Conservation (phyloP, 306 rosid species). For the Lithocarpus polystachyus region DNA sequence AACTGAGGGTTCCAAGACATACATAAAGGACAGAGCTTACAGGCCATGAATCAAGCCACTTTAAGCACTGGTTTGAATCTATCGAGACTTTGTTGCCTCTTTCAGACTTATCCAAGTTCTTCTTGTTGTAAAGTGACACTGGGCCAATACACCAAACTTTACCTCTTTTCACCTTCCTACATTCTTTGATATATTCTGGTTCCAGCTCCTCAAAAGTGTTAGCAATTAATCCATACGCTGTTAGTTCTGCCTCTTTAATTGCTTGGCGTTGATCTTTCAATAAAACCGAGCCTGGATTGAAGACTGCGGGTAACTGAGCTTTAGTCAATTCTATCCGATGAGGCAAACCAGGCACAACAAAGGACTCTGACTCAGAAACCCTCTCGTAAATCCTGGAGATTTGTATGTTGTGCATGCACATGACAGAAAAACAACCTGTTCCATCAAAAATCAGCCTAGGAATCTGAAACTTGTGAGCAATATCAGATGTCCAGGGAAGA, state of each 20-base stretch:
- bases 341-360: constrained; percentile 39
- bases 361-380: constrained; percentile 35
- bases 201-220: constrained; percentile 63
- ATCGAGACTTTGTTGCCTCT: constrained; percentile 38
- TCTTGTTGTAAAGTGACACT: constrained; percentile 36
- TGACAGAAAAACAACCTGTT: not conserved
- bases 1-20: constrained; percentile 52
- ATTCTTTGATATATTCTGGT: constrained; percentile 26
- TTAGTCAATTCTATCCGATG: constrained; percentile 39
- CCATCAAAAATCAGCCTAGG: constrained; percentile 23
- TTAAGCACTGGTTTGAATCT: constrained; percentile 27
- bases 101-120: constrained; percentile 28
- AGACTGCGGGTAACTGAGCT: constrained; percentile 19
- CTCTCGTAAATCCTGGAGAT: constrained; percentile 25
- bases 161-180: constrained; percentile 16
- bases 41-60: constrained; percentile 46
- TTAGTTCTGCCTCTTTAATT: constrained; percentile 40
- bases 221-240: constrained; percentile 36
- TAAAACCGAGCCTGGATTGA: not conserved
- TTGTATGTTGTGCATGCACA: constrained; percentile 32
- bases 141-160: constrained; percentile 50
- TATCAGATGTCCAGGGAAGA: constrained; percentile 13
- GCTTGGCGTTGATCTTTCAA: constrained; percentile 17
- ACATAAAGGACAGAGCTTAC: constrained; percentile 36
- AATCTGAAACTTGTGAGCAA: constrained; percentile 15